Conservation (phyloP, 2,329 filamentous ascomycete genomes). For the Xylariaceae sp. region DNA sequence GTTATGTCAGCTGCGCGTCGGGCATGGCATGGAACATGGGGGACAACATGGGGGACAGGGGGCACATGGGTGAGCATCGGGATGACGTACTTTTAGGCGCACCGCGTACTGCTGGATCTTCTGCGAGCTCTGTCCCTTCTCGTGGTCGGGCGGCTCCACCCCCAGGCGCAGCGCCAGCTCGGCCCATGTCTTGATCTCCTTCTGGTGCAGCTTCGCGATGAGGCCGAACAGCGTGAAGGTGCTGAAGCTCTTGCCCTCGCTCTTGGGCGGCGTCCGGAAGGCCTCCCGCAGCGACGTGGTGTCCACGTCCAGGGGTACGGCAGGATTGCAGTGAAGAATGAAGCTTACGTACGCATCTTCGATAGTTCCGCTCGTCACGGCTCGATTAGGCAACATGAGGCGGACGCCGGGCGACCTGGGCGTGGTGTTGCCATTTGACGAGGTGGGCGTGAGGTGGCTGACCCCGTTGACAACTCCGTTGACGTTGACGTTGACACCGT, state of each 20-base stretch:
- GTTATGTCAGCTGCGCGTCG: conserved; percentile 34
- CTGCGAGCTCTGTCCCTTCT: conserved; percentile 83
- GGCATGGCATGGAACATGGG: too few relatives aligned
- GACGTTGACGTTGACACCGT: conserved; percentile 15
- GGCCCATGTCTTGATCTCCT: conserved; percentile 89
- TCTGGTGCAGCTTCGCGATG: conserved; percentile 69
- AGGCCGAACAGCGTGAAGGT: conserved; percentile 72
- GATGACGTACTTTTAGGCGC: conserved; percentile 65
- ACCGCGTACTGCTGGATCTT: conserved; percentile 95
- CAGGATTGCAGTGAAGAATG: conserved; percentile 86
- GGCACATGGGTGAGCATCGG: not conserved
- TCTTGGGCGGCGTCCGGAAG: conserved; percentile 76
- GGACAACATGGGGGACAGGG: too few relatives aligned
- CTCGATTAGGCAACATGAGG: conserved; percentile 55
- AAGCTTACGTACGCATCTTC: conserved; percentile 80
- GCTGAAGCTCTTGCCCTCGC: conserved; percentile 80
- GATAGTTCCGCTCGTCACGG: conserved; percentile 65
- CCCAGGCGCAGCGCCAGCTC: conserved; percentile 82
- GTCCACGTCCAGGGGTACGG: conserved; percentile 64
- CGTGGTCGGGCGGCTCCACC: conserved; percentile 74
- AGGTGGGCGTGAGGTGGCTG: conserved; percentile 27
- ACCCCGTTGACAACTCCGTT: conserved; percentile 20
- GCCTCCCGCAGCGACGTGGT: conserved; percentile 65
- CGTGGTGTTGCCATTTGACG: conserved; percentile 27
- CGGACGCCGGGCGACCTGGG: conserved; percentile 26